Conservation (phyloP, 2,329 filamentous ascomycete genomes). For the Verticillium nonalfalfae region DNA sequence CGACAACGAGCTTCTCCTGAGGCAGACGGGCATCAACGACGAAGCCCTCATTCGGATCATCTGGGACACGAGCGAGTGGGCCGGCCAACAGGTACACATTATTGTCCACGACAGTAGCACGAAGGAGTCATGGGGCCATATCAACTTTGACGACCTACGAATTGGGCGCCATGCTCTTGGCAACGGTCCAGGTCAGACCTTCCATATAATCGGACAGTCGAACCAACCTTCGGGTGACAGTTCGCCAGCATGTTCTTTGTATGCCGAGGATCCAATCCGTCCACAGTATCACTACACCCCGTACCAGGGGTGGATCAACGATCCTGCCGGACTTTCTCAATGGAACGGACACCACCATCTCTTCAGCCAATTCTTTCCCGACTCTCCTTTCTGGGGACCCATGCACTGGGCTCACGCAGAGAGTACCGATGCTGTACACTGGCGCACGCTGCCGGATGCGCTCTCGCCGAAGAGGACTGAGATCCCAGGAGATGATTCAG, state of each 20-base stretch:
- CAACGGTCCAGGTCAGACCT: slow-evolving; percentile 15
- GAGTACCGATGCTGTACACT: slow-evolving; percentile 17
- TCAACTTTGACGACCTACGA: slow-evolving; percentile 23
- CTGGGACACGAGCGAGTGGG: slow-evolving; percentile 22
- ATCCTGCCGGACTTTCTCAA: slow-evolving; percentile 16
- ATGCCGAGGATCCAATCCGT: slow-evolving; percentile 16
- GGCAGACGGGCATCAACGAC: slow-evolving; percentile 21
- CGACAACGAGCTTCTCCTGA: slow-evolving; percentile 16
- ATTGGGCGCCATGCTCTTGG: slow-evolving; percentile 18
- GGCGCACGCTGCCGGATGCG: slow-evolving; percentile 16
- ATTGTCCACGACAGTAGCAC: slow-evolving; percentile 17
- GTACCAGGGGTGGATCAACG: slow-evolving; percentile 21
- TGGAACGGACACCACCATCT: slow-evolving; percentile 18
- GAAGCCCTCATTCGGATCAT: slow-evolving; percentile 20
- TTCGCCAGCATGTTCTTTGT: slow-evolving; percentile 12
- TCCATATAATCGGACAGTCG: slow-evolving; percentile 19
- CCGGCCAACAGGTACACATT: slow-evolving; percentile 15
- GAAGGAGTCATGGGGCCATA: slow-evolving; percentile 16
- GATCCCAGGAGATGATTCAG: slow-evolving; percentile 11
- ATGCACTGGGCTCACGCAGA: slow-evolving; percentile 19
- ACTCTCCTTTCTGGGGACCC: slow-evolving; percentile 15
- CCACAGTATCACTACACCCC: slow-evolving; percentile 19
- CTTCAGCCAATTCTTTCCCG: slow-evolving; percentile 18
- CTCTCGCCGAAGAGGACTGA: slow-evolving; percentile 9
- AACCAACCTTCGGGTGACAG: slow-evolving; percentile 15